Evolutionary conservation across 2,329 filamentous ascomycete genomes (phyloP).

Genomic region (Rutstroemia sp.): DNA sequence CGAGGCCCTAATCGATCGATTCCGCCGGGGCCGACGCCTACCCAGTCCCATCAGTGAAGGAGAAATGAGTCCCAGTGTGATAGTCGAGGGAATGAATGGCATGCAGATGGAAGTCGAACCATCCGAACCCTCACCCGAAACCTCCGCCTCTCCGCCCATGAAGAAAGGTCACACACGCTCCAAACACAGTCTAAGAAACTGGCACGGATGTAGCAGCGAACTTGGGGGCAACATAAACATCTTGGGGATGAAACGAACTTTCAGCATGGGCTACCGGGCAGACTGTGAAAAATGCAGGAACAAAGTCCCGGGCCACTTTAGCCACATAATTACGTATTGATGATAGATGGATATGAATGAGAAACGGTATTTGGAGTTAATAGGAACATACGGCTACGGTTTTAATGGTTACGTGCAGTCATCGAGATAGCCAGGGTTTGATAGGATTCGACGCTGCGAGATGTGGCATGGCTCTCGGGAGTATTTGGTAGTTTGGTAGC

Average conservation of each 20-base stretch:
- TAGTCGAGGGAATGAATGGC: conserved; percentile 23
- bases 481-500: neutral
- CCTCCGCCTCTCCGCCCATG: conserved; percentile 19
- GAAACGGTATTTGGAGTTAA: neutral
- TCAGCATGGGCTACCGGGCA: conserved; percentile 71
- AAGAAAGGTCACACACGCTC: conserved; percentile 29
- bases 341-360: neutral
- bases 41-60: conserved; percentile 31
- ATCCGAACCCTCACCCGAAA: conserved; percentile 12
- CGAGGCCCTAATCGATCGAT: conserved; percentile 19
- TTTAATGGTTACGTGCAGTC: neutral
- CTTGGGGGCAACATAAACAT: conserved; percentile 13
- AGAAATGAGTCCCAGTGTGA: conserved; percentile 26
- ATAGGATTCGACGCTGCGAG: neutral
- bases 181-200: conserved; percentile 28
- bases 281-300: conserved; percentile 72
- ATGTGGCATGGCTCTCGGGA: neutral
- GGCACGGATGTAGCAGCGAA: conserved; percentile 22
- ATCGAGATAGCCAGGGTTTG: neutral
- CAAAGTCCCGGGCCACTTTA: conserved; percentile 73
- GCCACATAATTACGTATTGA: conserved; percentile 58
- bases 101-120: conserved; percentile 30
- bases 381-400: neutral
- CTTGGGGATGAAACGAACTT: conserved; percentile 56
- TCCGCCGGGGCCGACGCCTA: conserved; percentile 24